These are phyloP conservation scores for Candida bentonensis DNA, from an alignment of 805 yeast genomes.

Conservation along the genomic window DNA sequence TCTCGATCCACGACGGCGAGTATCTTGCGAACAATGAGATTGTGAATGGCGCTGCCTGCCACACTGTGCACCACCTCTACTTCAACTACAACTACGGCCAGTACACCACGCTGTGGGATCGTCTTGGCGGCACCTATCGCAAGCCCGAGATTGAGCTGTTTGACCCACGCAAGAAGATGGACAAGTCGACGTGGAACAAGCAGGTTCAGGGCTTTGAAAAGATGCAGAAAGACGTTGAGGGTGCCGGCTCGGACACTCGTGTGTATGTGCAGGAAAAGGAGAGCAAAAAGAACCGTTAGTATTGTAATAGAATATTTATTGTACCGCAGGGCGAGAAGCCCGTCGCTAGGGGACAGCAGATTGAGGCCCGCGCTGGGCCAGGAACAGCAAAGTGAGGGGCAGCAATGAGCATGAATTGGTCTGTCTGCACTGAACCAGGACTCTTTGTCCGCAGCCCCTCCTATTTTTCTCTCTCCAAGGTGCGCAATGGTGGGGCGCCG, in stretches of 20 bases:
- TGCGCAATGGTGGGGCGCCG: too few species aligned
- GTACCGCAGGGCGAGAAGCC: too few species aligned
- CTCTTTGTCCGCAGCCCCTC: too few species aligned
- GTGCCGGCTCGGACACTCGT: slow-evolving; percentile 47
- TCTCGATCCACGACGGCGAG: slow-evolving; percentile 97
- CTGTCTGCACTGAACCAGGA: too few species aligned
- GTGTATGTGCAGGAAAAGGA: slow-evolving; percentile 46
- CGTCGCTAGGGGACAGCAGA: too few species aligned
- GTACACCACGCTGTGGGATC: slow-evolving; percentile 96
- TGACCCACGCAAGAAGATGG: slow-evolving; percentile 44
- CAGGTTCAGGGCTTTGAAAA: slow-evolving; percentile 66
- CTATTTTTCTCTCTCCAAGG: too few species aligned
- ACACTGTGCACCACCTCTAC: slow-evolving; percentile 90
- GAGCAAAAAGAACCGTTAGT: slow-evolving; percentile 1
- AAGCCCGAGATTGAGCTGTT: slow-evolving; percentile 81
- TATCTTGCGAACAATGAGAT: slow-evolving; percentile 86
- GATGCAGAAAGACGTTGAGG: slow-evolving; percentile 71
- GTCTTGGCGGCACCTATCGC: slow-evolving; percentile 87
- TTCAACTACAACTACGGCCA: slow-evolving; percentile 98
- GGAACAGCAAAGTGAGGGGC: too few species aligned
- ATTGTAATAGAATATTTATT: too few species aligned
- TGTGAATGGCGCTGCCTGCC: slow-evolving; percentile 96
- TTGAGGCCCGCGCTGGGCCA: too few species aligned
- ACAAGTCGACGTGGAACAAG: slow-evolving; percentile 47
- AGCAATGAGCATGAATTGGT: too few species aligned